Conservation (phyloP, 305 asterid species). For the Rubia tinctorum region DNA sequence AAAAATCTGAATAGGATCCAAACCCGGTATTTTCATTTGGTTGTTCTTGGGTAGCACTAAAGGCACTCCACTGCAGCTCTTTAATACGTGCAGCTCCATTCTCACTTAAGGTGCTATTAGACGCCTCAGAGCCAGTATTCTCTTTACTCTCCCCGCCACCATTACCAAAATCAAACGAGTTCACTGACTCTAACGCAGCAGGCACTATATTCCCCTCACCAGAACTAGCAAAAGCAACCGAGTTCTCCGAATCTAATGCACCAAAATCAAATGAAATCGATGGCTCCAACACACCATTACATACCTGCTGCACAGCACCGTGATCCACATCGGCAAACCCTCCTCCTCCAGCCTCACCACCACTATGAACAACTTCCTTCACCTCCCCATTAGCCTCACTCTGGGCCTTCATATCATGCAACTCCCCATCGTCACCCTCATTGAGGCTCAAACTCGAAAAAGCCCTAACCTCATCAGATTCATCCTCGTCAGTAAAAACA, state of each 20-base stretch:
- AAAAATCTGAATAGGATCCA: conserved; percentile 83
- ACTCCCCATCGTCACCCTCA: conserved; percentile 34
- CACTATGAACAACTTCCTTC: conserved; percentile 10
- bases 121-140: conserved; percentile 18
- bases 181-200: conserved; percentile 18
- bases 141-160: conserved; percentile 18
- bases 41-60: conserved; percentile 27
- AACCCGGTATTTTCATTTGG: conserved; percentile 52
- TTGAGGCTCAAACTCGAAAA: conserved; percentile 59
- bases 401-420: conserved; percentile 24
- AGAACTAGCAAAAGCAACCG: not conserved
- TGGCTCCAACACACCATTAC: conserved; percentile 20
- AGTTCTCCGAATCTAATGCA: conserved; percentile 19
- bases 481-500: conserved; percentile 37
- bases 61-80: conserved; percentile 53
- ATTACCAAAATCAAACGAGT: conserved; percentile 22
- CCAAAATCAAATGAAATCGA: conserved; percentile 22
- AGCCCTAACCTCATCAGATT: conserved; percentile 62
- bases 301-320: conserved; percentile 15
- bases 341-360: conserved; percentile 14
- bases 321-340: conserved; percentile 14
- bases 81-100: conserved; percentile 29
- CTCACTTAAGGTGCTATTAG: conserved; percentile 12
- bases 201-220: not conserved
- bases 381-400: conserved; percentile 21